phyloP scores from a whole-genome alignment of 2,329 filamentous ascomycete genomes.

The Clonostachys rosea region DNA sequence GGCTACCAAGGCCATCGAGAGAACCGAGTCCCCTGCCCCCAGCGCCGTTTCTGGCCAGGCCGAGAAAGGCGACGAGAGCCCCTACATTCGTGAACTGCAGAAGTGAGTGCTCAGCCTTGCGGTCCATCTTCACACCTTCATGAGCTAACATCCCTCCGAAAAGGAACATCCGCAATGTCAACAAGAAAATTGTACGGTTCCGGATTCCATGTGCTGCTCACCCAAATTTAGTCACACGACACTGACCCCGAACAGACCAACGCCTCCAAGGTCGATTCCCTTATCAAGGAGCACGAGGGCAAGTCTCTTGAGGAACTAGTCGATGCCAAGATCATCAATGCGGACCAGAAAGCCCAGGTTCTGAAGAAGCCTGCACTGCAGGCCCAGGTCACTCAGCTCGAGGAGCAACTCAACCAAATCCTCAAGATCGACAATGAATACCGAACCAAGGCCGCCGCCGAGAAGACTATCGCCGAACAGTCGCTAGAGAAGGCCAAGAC shows the following conservation, averaged over 20 bases:
- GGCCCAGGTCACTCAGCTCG: conserved; percentile 61
- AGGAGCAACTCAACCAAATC: conserved; percentile 71
- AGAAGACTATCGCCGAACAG: conserved; percentile 59
- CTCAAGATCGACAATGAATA: conserved; percentile 74
- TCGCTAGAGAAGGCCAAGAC: conserved; percentile 50
- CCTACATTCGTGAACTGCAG: conserved; percentile 82
- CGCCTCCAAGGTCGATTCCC: conserved; percentile 65
- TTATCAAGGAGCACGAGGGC: conserved; percentile 65
- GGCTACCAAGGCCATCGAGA: conserved; percentile 43
- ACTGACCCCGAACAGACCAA: conserved; percentile 45
- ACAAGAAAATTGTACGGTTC: conserved; percentile 83
- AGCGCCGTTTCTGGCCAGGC: conserved; percentile 43
- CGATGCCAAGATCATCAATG: conserved; percentile 67
- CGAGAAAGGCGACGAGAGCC: conserved; percentile 60
- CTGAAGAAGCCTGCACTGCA: conserved; percentile 72
- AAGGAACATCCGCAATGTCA: conserved; percentile 85
- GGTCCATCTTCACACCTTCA: not conserved
- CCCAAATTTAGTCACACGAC: not conserved
- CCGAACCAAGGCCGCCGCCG: conserved; percentile 51
- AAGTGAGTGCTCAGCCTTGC: conserved; percentile 56
- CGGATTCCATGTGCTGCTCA: conserved; percentile 4
- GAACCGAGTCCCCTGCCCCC: conserved; percentile 51
- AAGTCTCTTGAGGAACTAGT: conserved; percentile 73
- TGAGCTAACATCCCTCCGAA: not conserved
- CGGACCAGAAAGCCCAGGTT: conserved; percentile 73